Evolutionary conservation across 2,329 filamentous ascomycete genomes (phyloP).

Genomic region (Hymenoscyphus fructigenus): DNA sequence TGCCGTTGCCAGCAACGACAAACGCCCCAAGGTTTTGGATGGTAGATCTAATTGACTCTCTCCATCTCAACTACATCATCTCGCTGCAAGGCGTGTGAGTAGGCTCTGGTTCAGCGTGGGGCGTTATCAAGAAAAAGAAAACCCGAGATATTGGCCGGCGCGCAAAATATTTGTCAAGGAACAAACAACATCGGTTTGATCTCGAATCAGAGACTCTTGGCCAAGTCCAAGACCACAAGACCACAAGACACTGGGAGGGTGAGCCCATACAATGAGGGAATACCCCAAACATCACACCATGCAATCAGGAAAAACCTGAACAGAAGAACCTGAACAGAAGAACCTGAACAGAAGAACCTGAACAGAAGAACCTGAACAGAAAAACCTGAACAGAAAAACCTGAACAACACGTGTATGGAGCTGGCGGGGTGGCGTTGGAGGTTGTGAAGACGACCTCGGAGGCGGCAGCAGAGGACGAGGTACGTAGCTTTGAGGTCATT

Average conservation of each 20-base stretch:
- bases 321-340: no score
- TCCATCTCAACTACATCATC: not conserved
- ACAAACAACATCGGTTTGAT: conserved; percentile 5
- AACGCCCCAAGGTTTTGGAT: not conserved
- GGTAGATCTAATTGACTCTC: not conserved
- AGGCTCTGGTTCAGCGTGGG: conserved; percentile 29
- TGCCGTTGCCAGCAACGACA: not conserved
- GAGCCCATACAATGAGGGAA: conserved; percentile 15
- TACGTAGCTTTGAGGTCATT: not conserved
- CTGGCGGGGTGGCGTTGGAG: conserved; percentile 15
- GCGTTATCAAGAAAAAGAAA: conserved; percentile 29
- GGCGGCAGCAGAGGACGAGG: conserved; percentile 11
- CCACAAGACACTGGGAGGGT: not conserved
- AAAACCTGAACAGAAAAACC: no score
- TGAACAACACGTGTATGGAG: conserved; percentile 27
- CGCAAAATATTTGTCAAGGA: conserved; percentile 24
- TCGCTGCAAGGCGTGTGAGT: not conserved
- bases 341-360: no score
- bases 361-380: no score
- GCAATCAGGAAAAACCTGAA: conserved; percentile 21
- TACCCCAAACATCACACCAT: conserved; percentile 15
- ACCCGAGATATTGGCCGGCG: conserved; percentile 28
- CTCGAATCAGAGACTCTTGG: not conserved
- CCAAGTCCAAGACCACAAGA: not conserved
- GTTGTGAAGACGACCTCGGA: conserved; percentile 16